Base-by-base conservation (phyloP, 2,329 filamentous ascomycete species). In the Colletotrichum paranaense region DNA sequence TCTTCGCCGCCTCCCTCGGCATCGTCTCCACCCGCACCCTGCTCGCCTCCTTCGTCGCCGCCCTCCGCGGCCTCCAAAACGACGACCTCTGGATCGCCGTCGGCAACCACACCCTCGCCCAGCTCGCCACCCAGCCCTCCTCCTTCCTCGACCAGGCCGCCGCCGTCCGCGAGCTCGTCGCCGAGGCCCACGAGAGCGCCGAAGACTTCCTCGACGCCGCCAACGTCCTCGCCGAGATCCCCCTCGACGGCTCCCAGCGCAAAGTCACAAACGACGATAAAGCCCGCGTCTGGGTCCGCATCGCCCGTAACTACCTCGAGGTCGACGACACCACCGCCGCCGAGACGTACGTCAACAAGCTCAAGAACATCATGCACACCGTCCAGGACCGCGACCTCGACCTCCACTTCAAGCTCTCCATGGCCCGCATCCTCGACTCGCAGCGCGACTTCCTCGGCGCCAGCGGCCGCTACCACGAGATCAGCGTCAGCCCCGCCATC, bases 261-360 rank as follows among this genome's bases (percentile, higher is more conserved):
- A 92, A 93, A 69, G 92, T 98, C 46, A 91, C 92, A 32, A 92
- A 95, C 80, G 91, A 94, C 78, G 93, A 96, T 77, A 95, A 95
- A 83, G 94, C 95, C 9, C 88, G 88, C 67, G 90, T 97, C 67
- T 98, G 96, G 94, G 93, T 98, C 77, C 94, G 96, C 73, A 98
- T 99, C 80, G 95, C 97, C 80, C 91, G 97, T 75, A 93, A 97
- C 86, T 97, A 97, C 81, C 90, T 99, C 75, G 96, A 99, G 85
- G 94, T 95, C 60, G 96, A 98, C 81, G 95, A 98, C 84, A 93
- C 94, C 9, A 95, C 93, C 1, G 89, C 90, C 46, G 97, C 97
- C 55, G 95, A 97, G 81, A 90, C 89, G 53, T 97, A 95, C 81
- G 89, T 99, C 78, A 98, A 98, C 88, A 95, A 96, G 83, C 93